Evolutionary conservation across 352 stramenopile genomes (phyloP), one percentile per base, ranked within the genome.

Genomic region (Phytophthora pluvialis): DNA sequence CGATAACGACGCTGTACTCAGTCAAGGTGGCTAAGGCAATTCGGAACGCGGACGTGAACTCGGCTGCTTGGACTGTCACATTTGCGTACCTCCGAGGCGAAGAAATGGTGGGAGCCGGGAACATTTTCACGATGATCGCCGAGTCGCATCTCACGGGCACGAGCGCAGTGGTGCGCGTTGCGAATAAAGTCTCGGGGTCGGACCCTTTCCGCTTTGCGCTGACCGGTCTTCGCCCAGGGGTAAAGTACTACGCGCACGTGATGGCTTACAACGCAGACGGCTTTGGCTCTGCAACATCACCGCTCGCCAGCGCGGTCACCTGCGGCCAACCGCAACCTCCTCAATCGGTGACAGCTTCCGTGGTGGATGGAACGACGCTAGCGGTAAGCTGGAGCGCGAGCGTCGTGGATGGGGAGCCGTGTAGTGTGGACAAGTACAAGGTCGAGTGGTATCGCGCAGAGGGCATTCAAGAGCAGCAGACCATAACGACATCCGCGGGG

Each of bases 21-120:
- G 88, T 93, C 49, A 93, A 95, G 40, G 82, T 93, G 6, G 77
- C 67, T 5, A 90, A 88, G 16, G 53, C 57, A 1, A 69, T 71
- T 43, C 49, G 80, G 1, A 82, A 73, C 21, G 28, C 70, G 28
- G 47, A 21, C 3, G 49, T 92, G 10, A 86, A 92, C 28, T 90
- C 80, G 9, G 83, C 83, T 1, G 75, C 90, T 15, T 99, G 95
- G 95, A 94, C 91, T 25, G 86, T 99, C 5, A 98, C 93, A 13
- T 98, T 99, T 53, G 97, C 94, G 0, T 94, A 98, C 45, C 70
- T 98, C 18, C 75, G 80, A 33, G 89, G 97, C 25, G 92, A 98
- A 70, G 89, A 97, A 58, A 81, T 96, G 55, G 87, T 98, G 26
- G 95, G 94, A 18, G 96, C 93, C 2, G 90, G 92, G 12, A 96